A percentile compares a stretch with the other conserved stretches of the same genome.
Evolutionary conservation across 2,329 filamentous ascomycete species (phyloP).

Genomic region (Fusarium concolor): DNA sequence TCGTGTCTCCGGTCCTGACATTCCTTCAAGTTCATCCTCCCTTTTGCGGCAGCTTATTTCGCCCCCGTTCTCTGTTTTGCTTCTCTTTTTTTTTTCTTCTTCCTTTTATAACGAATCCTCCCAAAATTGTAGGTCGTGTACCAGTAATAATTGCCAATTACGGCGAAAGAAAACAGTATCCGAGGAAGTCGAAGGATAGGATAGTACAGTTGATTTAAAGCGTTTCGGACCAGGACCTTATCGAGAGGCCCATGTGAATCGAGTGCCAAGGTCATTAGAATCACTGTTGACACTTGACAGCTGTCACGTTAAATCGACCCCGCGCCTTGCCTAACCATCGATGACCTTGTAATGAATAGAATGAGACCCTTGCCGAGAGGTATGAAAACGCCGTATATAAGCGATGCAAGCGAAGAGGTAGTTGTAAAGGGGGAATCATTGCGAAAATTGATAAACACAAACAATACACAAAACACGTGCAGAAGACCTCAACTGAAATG

Average conservation of each 20-base stretch:
- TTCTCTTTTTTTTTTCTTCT: neutral
- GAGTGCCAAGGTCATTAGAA: neutral
- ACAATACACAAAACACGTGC: neutral
- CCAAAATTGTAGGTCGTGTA: neutral
- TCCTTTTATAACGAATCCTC: neutral
- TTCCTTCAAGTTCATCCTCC: neutral
- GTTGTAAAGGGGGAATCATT: conserved; percentile 38
- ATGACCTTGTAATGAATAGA: neutral
- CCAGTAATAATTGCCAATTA: neutral
- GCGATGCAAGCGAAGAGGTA: conserved; percentile 13
- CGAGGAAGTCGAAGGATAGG: neutral
- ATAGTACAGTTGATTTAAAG: neutral
- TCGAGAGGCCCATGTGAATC: neutral
- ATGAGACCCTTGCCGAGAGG: conserved; percentile 13
- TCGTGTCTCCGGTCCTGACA: neutral
- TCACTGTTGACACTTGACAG: neutral
- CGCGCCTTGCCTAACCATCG: conserved; percentile 26
- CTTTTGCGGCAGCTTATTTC: neutral
- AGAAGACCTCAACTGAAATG: neutral
- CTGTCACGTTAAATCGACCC: neutral
- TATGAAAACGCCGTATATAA: conserved; percentile 24
- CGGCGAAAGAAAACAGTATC: neutral
- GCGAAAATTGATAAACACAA: neutral
- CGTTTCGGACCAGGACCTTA: neutral
- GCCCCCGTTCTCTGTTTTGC: neutral